Base-by-base conservation (phyloP, 1,284 basidiomycete species). In the Cystobasidium slooffiae region DNA sequence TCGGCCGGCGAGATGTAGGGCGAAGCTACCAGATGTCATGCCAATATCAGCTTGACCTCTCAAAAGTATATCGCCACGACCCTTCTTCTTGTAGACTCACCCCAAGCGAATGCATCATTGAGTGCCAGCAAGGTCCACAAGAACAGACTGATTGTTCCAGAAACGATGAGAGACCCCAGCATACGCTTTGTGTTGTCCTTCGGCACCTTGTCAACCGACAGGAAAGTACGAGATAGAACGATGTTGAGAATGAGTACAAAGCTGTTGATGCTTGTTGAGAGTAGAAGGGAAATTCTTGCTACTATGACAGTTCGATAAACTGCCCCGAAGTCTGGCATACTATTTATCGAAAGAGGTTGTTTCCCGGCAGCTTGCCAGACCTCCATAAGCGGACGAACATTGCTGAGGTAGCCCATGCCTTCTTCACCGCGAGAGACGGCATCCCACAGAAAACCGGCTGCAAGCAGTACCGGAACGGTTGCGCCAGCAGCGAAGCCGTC, bases 1-100 rank as follows among this genome's bases (percentile, higher is more conserved):
- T 99, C 96, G 75, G 92, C 88, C 85, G 77, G 87, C 88, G 82
- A 94, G 85, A 84, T 93, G 91, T 76, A 73, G 8, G 72, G 59
- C 10, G 63, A 55, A 18, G 72, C 58, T 75, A 52, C 20, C 24
- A 46, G 7, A 43, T 9, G 16, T 44, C n/a, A 68, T 18, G 22
- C 24, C 18, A 53, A 44, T 1, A 37, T 43, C 31, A 52, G 22
- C 22, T 22, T 9, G 9, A 53, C 14, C 8, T 31, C 12, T 51
- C 20, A 52, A n/a, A 12, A 22, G 12, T 31, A 31, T 31, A 31
- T 31, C 31, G 31, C 31, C 31, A 2, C 31, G 31, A 5, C 31
- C 5, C 31, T 31, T 31, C 1, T 31, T 31, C 31, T 18, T 53
- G n/a, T 56, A 20, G 24, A 43, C 63, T 59, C 51, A 73, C 70